Percentiles rank a stretch among this genome's conserved stretches.
Conservation (phyloP, 2,329 filamentous ascomycete species). For the Penicillium occitanis region DNA sequence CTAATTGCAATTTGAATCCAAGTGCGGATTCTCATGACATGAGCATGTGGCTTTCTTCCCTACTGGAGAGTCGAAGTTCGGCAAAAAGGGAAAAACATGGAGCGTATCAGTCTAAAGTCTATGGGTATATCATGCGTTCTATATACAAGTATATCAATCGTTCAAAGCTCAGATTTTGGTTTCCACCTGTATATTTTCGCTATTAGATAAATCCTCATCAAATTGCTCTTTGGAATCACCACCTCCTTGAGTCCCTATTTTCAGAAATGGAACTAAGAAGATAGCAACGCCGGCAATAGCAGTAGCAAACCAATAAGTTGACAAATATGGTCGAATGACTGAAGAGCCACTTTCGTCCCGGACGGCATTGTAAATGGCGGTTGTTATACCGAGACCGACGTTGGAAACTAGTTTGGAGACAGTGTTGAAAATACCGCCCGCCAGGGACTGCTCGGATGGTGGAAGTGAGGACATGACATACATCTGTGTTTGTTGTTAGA, state of each 20-base stretch:
- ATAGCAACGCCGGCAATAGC: conserved; percentile 30
- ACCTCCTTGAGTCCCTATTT: conserved; percentile 31
- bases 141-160: background rate
- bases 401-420: conserved; percentile 61
- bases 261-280: conserved; percentile 33
- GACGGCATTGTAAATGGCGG: conserved; percentile 46
- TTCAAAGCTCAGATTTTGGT: background rate
- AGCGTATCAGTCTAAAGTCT: background rate
- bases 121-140: background rate
- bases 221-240: background rate
- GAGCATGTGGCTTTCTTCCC: background rate
- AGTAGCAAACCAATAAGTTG: conserved; percentile 33
- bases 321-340: conserved; percentile 31
- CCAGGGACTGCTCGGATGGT: conserved; percentile 62
- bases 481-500: conserved; percentile 48
- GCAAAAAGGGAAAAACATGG: background rate
- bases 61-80: background rate
- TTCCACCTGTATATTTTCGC: background rate
- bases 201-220: conserved; percentile 6
- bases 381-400: conserved; percentile 61
- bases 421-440: conserved; percentile 68
- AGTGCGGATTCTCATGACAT: background rate
- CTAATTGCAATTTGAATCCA: background rate
- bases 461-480: conserved; percentile 68
- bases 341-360: conserved; percentile 24